Percentiles rank a stretch among this genome's conserved stretches.
Evolutionary conservation across 2,329 filamentous ascomycete species (phyloP).

Genomic region (Aspergillus cejpii): DNA sequence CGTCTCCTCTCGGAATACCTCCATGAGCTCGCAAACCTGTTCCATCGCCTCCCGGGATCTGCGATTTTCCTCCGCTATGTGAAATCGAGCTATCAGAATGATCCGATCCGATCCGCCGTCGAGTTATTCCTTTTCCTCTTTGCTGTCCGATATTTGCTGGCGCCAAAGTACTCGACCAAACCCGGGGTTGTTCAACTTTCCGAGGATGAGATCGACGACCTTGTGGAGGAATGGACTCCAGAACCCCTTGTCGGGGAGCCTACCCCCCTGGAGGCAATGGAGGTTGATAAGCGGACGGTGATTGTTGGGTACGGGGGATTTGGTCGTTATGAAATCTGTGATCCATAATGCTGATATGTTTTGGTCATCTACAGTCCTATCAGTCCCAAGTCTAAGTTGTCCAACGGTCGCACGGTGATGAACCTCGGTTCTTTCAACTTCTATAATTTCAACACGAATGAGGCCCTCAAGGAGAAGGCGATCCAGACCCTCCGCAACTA

Average conservation of each 20-base stretch:
- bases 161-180: conserved; percentile 88
- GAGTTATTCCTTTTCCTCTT: conserved; percentile 93
- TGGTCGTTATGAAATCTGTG: no score
- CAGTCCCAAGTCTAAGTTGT: conserved; percentile 81
- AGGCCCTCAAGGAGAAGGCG: conserved; percentile 87
- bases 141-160: conserved; percentile 85
- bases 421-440: conserved; percentile 96
- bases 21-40: conserved; percentile 54
- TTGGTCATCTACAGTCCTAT: conserved; percentile 56
- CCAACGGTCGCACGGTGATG: conserved; percentile 79
- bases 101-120: conserved; percentile 86
- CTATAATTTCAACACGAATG: conserved; percentile 93
- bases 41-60: conserved; percentile 88
- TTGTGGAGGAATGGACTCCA: conserved; percentile 93
- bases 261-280: conserved; percentile 68
- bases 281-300: conserved; percentile 77
- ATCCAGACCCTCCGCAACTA: conserved; percentile 91
- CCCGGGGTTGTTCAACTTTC: conserved; percentile 82
- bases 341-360: background rate
- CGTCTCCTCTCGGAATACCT: conserved; percentile 49
- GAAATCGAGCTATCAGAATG: conserved; percentile 94
- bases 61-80: conserved; percentile 93
- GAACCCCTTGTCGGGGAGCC: conserved; percentile 77
- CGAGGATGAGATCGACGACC: conserved; percentile 94
- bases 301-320: conserved; percentile 81